Conservation (phyloP, 805 yeast genomes). For the Ogataea ramenticola region DNA sequence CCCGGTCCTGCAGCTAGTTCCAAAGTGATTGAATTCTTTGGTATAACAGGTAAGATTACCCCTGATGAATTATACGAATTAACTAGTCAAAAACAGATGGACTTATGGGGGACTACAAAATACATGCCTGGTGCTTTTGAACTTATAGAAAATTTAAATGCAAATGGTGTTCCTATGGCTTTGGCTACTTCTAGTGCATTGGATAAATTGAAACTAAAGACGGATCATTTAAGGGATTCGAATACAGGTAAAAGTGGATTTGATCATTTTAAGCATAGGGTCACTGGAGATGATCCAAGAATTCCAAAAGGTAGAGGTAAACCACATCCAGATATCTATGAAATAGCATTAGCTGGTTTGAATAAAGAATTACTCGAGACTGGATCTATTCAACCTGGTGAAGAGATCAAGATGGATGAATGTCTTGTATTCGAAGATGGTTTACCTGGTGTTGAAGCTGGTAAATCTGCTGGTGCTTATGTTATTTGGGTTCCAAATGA, state of each 20-base stretch:
- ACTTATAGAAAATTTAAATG: slow-evolving; percentile 46
- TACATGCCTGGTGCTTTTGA: slow-evolving; percentile 85
- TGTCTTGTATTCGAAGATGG: slow-evolving; percentile 95
- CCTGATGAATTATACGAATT: slow-evolving; percentile 53
- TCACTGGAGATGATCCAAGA: slow-evolving; percentile 85
- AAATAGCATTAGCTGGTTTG: slow-evolving; percentile 62
- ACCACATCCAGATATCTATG: slow-evolving; percentile 93
- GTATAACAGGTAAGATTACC: slow-evolving; percentile 47
- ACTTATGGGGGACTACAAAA: slow-evolving; percentile 53
- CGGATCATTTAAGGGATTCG: slow-evolving; percentile 45
- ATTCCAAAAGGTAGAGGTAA: slow-evolving; percentile 85
- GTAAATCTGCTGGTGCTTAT: slow-evolving; percentile 70
- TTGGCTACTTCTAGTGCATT: slow-evolving; percentile 80
- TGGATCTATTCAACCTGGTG: slow-evolving; percentile 14
- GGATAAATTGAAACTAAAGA: slow-evolving; percentile 60
- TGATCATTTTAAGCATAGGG: slow-evolving; percentile 54
- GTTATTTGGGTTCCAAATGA: slow-evolving; percentile 96
- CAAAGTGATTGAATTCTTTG: slow-evolving; percentile 59
- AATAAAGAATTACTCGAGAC: slow-evolving; percentile 43
- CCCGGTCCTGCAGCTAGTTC: slow-evolving; percentile 76
- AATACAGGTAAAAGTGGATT: slow-evolving; percentile 40
- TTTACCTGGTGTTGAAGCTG: slow-evolving; percentile 82
- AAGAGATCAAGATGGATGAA: slow-evolving; percentile 58
- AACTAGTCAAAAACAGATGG: slow-evolving; percentile 46
- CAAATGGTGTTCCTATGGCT: slow-evolving; percentile 65